Conservation (phyloP, 306 rosid species). For the Betula pendula region DNA sequence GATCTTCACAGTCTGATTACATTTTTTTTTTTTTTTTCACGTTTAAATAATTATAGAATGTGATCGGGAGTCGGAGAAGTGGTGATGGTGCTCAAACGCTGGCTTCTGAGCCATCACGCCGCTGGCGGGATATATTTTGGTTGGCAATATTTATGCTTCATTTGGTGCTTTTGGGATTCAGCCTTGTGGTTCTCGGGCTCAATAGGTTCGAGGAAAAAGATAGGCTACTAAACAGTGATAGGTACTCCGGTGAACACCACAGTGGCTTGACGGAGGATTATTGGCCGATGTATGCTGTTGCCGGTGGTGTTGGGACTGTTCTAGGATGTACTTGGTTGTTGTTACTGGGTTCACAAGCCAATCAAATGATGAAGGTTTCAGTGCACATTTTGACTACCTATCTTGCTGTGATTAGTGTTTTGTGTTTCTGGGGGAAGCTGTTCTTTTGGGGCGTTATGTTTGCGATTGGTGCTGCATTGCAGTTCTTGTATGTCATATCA, state of each 20-base stretch:
- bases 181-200: conserved; percentile 67
- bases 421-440: conserved; percentile 84
- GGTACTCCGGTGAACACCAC: conserved; percentile 60
- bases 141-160: conserved; percentile 66
- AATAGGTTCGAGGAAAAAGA: conserved; percentile 75
- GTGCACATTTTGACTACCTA: conserved; percentile 93
- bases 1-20: background rate
- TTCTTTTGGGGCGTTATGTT: conserved; percentile 93
- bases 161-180: conserved; percentile 63
- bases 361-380: conserved; percentile 81
- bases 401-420: conserved; percentile 92
- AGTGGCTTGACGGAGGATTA: conserved; percentile 75
- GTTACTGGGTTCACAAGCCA: conserved; percentile 68
- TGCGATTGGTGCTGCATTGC: conserved; percentile 74
- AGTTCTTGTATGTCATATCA: conserved; percentile 83
- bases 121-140: conserved; percentile 95
- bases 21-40: background rate
- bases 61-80: conserved; percentile 44
- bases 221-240: conserved; percentile 80
- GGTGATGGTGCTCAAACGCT: conserved; percentile 45
- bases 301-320: conserved; percentile 71
- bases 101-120: conserved; percentile 58
- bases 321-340: conserved; percentile 90
- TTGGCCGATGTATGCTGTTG: conserved; percentile 89
- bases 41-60: conserved; percentile 37